Base-by-base conservation (phyloP, 768 basidiomycete genomes). In the Tylopilus rubrobrunneus region DNA sequence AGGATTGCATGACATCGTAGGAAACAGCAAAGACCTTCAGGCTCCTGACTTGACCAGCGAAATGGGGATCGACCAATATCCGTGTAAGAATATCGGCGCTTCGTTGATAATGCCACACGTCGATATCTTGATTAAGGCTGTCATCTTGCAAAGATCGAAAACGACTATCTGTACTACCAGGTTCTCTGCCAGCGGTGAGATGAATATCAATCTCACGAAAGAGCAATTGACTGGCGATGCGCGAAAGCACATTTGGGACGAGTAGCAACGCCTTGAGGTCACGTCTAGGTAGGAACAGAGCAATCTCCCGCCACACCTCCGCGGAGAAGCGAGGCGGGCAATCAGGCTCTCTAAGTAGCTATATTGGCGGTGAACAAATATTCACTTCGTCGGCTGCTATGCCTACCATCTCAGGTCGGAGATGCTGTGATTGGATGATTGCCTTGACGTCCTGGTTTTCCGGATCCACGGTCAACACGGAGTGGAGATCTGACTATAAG, bases 241-340 rank as follows among this genome's bases (percentile, higher is more conserved):
- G 79, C 2, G 87, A 87, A 34, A 87, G 73, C 17, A 76, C 76
- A 57, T 87, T 84, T 0, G 86, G 85, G 4, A 89, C 77, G 48
- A 80, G 77, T 1, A 88, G 72, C 0, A 87, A 71, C 1, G 82
- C 77, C 61, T 81, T 84, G 48, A 88, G 79, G 64, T 89, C 87
- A 10, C 78, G 77, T 19, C 79, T 76, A 0, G 85, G 82, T 6
- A 89, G 76, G 60, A 76, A 83, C 6, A 76, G 69, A 0, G 81
- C 85, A 37, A 89, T 82, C 63, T 87, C 81, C 34, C 82, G 74
- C 87, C 87, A 89, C 48, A 88, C 80, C 69, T 89, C 87, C 7
- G 74, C 73, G 4, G 86, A 86, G 60, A 88, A 80, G 19, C 77
- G 76, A 37, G 79, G 80, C 17, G 74, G 77, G 47, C 73, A 74